A percentile compares a stretch with the other conserved stretches of the same genome.
phyloP scores from a whole-genome alignment of 345 rosid genomes.

The Streptanthus diversifolius region DNA sequence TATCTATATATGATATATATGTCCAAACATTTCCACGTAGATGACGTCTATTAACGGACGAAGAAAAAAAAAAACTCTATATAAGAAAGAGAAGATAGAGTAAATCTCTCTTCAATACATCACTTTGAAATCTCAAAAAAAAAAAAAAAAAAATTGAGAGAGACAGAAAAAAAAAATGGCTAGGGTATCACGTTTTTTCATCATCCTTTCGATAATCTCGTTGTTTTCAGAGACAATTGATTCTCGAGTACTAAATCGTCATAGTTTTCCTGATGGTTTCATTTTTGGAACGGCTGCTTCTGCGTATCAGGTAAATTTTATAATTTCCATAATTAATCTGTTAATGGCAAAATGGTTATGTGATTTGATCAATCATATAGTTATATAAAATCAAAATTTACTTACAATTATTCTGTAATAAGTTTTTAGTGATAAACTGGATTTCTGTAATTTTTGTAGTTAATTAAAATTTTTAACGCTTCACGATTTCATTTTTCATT shows the following conservation, averaged over 20 bases:
- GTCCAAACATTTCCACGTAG: slow-evolving; percentile 22
- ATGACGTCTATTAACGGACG: slow-evolving; percentile 5
- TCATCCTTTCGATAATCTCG: background rate
- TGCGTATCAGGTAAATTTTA: slow-evolving; percentile 55
- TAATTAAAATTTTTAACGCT: too few species aligned
- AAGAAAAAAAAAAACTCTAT: slow-evolving; percentile 18
- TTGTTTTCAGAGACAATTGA: background rate
- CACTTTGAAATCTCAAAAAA: slow-evolving; percentile 18
- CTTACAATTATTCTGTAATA: background rate
- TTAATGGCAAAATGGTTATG: background rate
- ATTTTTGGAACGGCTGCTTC: slow-evolving; percentile 73
- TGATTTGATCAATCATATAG: background rate
- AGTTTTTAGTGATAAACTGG: background rate
- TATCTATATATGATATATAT: background rate
- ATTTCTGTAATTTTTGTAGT: background rate
- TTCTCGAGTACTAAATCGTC: slow-evolving; percentile 21
- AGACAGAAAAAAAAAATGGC: slow-evolving; percentile 2
- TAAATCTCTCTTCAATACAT: background rate
- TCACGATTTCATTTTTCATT: too few species aligned
- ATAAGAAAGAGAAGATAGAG: slow-evolving; percentile 13
- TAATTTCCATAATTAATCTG: background rate
- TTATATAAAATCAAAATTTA: background rate
- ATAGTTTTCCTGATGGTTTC: slow-evolving; percentile 58
- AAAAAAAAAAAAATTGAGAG: background rate
- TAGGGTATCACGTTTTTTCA: background rate